Conservation (phyloP, 2,329 filamentous ascomycete species). For the Diaporthe sp. region DNA sequence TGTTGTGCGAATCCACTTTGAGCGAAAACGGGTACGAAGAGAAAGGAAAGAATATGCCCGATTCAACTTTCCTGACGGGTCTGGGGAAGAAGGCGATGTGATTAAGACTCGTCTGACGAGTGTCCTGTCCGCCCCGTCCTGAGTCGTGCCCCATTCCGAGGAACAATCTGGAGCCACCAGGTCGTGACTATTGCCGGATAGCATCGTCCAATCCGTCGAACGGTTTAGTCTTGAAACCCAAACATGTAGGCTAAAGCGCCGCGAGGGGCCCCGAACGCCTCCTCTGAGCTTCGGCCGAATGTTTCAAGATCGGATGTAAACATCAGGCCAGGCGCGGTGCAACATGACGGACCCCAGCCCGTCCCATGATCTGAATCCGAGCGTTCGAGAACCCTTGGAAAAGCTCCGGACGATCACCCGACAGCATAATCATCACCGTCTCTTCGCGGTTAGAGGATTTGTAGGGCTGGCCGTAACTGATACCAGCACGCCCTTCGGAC, state of each 20-base stretch:
- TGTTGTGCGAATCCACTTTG: conserved; percentile 9
- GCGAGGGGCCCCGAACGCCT: not conserved
- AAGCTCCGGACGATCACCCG: conserved; percentile 23
- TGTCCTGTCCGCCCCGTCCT: not conserved
- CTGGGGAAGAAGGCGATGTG: conserved; percentile 1
- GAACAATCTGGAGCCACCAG: not conserved
- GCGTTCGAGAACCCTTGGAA: not conserved
- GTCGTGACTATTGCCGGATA: conserved; percentile 13
- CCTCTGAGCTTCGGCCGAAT: conserved; percentile 29
- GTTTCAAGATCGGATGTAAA: conserved; percentile 31
- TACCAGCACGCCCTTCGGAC: not conserved
- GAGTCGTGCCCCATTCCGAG: not conserved
- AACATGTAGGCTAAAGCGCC: conserved; percentile 20
- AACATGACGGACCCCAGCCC: not conserved
- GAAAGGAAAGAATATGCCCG: conserved; percentile 25
- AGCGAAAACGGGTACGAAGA: conserved; percentile 9
- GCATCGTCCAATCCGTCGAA: not conserved
- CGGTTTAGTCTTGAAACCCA: conserved; percentile 27
- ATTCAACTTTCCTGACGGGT: not conserved
- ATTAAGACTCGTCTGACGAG: conserved; percentile 1
- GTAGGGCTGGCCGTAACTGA: conserved; percentile 30
- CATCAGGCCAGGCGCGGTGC: conserved; percentile 13
- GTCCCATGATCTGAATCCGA: conserved; percentile 5
- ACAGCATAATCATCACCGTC: not conserved
- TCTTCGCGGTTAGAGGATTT: not conserved